Evolutionary conservation across 2,329 filamentous ascomycete genomes (phyloP), one percentile per base, ranked within the genome.

Genomic region (Corynespora cassiicola): DNA sequence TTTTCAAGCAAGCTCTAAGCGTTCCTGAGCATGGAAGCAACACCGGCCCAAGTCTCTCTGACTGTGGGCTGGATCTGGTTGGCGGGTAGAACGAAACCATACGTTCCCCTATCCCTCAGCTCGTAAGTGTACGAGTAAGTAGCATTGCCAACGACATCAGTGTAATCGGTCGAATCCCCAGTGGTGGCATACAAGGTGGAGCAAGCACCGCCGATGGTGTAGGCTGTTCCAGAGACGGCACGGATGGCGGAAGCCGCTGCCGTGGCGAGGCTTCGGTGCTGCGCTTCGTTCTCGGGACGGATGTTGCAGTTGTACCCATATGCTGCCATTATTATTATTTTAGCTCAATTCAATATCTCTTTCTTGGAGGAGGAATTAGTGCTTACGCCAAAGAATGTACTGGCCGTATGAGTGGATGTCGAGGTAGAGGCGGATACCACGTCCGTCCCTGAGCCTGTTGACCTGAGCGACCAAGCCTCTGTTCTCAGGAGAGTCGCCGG

Each of bases 381-480:
- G 39, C 54, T 47, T 49, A 58, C 50, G 53, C 54, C 54, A 57
- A 6, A 61, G 51, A 9, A 61, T 56, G 36, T 58, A 55, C 32
- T 58, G 52, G 19, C 48, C 49, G 60, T 82, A 86, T 1, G 78
- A 76, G 66, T 86, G 84, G 56, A 78, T 79, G 64, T 87, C 84
- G 23, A 86, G 77, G 57, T 78, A 87, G 2, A 84, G 71, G 45
- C 79, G 75, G 31, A 86, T 71, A 2, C 79, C 78, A 29, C 75
- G 69, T 1, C 58, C 55, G 5, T 58, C 58, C 6, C 68, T 66
- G 16, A 82, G 60, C 12, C 45, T 25, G 28, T 61, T 52, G 15
- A 65, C 52, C 29, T 76, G 75, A 2, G 70, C 62, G 3, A 69
- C 68, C 6, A 86, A 64, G 14, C 53, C 65, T 7, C 48, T 47